These are phyloP conservation scores for Psilocybe cyanescens DNA, from an alignment of 768 basidiomycete species.

Conservation along the genomic window DNA sequence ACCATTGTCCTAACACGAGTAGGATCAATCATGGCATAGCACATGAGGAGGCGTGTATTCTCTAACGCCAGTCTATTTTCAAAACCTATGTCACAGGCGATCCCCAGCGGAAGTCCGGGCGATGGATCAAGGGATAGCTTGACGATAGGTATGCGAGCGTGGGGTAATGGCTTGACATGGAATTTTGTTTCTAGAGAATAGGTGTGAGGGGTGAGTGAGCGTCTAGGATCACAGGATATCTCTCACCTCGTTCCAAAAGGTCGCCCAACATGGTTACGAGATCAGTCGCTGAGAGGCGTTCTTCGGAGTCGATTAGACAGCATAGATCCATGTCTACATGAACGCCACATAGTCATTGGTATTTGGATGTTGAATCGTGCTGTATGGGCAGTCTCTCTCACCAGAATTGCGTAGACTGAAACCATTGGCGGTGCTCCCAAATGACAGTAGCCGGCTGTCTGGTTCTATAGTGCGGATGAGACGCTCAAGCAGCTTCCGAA, in stretches of 20 bases:
- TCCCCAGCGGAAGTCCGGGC: conserved; percentile 79
- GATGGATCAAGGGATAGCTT: conserved; percentile 93
- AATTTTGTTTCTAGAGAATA: conserved; percentile 82
- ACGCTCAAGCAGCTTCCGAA: conserved; percentile 91
- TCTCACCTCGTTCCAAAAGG: conserved; percentile 87
- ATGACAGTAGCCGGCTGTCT: conserved; percentile 86
- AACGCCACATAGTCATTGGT: not conserved
- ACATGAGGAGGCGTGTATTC: conserved; percentile 94
- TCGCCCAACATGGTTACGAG: conserved; percentile 94
- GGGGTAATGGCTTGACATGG: conserved; percentile 93
- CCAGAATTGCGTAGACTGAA: conserved; percentile 97
- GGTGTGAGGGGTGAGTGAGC: conserved; percentile 10
- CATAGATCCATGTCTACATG: conserved; percentile 95
- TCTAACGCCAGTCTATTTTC: conserved; percentile 97
- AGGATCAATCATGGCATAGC: conserved; percentile 97
- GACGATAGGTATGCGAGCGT: conserved; percentile 98
- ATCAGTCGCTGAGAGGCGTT: conserved; percentile 80
- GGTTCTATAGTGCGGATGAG: conserved; percentile 96
- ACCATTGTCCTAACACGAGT: conserved; percentile 93
- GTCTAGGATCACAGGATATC: not conserved
- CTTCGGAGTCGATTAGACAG: conserved; percentile 90
- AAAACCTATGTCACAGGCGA: conserved; percentile 98
- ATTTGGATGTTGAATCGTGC: conserved; percentile 1
- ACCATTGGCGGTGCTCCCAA: conserved; percentile 96
- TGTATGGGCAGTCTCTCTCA: conserved; percentile 31